Conservation (phyloP, 78 protist genomes). For the Protostelium mycophagum region DNA sequence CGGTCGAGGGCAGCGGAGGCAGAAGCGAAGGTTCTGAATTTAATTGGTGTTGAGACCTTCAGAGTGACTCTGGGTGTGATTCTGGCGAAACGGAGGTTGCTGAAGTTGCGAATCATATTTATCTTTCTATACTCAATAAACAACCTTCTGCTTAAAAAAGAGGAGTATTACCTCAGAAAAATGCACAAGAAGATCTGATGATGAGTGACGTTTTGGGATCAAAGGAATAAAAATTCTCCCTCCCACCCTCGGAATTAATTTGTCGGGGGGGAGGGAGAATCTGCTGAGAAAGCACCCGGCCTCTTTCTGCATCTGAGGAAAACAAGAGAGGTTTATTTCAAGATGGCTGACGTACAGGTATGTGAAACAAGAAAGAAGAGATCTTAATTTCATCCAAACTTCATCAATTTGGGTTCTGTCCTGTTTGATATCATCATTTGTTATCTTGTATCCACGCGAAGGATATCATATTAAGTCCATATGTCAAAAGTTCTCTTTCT, state of each 20-base stretch:
- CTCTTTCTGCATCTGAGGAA: not conserved
- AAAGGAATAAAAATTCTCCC: not conserved
- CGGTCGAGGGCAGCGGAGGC: slow-evolving; percentile 23
- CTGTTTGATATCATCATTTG: no score
- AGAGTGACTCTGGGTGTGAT: not conserved
- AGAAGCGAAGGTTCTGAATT: not conserved
- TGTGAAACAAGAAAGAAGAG: not conserved
- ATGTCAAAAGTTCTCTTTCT: no score
- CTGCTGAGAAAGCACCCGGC: not conserved
- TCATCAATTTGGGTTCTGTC: no score
- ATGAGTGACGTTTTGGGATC: no score
- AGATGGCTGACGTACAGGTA: not conserved
- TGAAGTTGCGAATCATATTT: not conserved
- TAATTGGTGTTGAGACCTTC: not conserved
- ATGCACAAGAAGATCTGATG: no score
- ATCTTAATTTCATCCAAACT: no score
- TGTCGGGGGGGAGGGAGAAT: not conserved
- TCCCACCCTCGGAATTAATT: not conserved
- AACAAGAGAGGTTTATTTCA: not conserved
- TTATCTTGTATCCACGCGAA: no score
- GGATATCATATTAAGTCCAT: no score
- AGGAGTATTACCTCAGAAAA: no score
- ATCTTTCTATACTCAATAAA: no score
- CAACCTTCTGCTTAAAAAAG: no score
- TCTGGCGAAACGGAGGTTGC: not conserved